These are phyloP conservation scores for Trametes maxima DNA, from an alignment of 768 basidiomycete genomes.

Conservation along the genomic window DNA sequence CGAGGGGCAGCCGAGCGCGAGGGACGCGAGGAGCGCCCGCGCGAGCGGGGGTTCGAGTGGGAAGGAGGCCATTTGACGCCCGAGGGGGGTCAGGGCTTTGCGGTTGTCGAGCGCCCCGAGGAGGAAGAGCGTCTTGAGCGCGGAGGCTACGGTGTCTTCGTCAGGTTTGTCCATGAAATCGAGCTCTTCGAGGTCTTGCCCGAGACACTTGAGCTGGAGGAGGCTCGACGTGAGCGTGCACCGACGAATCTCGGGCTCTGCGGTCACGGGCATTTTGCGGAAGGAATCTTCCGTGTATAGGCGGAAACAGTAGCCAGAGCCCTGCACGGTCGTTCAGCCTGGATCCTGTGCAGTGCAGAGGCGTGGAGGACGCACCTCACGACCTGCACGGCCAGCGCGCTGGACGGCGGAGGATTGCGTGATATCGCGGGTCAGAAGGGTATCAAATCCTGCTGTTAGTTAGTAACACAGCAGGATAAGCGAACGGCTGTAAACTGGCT, in stretches of 20 bases:
- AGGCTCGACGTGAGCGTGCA: constrained; percentile 83
- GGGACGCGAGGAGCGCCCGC: constrained; percentile 78
- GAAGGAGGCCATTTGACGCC: constrained; percentile 85
- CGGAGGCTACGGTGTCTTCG: constrained; percentile 58
- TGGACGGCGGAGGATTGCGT: constrained; percentile 92
- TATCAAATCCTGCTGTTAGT: constrained; percentile 75
- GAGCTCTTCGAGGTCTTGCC: constrained; percentile 76
- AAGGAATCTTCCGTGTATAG: constrained; percentile 88
- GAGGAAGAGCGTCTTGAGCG: constrained; percentile 72
- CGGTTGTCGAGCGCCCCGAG: constrained; percentile 76
- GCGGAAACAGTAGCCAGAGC: constrained; percentile 85
- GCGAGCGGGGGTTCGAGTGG: constrained; percentile 89
- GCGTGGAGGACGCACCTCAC: constrained; percentile 58
- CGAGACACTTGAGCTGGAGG: constrained; percentile 84
- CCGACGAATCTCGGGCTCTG: constrained; percentile 90
- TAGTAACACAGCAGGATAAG: background rate
- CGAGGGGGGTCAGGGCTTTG: constrained; percentile 68
- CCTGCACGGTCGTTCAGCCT: constrained; percentile 42
- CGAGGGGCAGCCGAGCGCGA: constrained; percentile 65
- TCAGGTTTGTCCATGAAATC: constrained; percentile 92
- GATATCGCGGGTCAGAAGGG: constrained; percentile 78
- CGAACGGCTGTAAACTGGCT: background rate
- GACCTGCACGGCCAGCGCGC: constrained; percentile 94
- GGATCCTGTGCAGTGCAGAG: background rate
- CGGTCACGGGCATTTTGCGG: constrained; percentile 59